Evolutionary conservation across 768 basidiomycete species (phyloP).

Genomic region (Lactarius psammicola): DNA sequence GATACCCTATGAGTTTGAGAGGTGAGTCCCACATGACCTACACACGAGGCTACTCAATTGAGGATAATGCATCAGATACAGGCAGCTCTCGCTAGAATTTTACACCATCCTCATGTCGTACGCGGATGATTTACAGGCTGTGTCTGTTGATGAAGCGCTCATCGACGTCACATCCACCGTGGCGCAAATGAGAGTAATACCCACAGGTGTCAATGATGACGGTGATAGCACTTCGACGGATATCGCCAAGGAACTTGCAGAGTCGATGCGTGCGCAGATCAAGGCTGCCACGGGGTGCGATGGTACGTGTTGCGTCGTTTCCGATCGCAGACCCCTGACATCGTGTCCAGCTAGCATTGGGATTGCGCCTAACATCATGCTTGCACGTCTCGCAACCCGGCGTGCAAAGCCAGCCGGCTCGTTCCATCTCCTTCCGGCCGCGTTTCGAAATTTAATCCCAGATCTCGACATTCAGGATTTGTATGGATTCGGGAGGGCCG

Average conservation of each 20-base stretch:
- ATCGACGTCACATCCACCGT: conserved; percentile 78
- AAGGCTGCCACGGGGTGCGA: conserved; percentile 80
- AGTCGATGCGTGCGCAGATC: conserved; percentile 76
- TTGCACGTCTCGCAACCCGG: conserved; percentile 89
- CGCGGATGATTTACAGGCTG: conserved; percentile 90
- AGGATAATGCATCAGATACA: conserved; percentile 59
- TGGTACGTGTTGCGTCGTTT: conserved; percentile 45
- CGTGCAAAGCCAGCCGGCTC: conserved; percentile 89
- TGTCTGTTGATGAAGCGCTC: conserved; percentile 94
- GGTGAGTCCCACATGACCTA: conserved; percentile 41
- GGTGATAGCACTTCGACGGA: conserved; percentile 40
- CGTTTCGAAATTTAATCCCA: conserved; percentile 54
- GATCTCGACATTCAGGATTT: conserved; percentile 76
- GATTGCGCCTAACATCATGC: conserved; percentile 85
- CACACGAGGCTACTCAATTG: not conserved
- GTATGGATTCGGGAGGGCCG: conserved; percentile 81
- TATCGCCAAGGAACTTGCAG: conserved; percentile 74
- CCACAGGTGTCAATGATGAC: conserved; percentile 33
- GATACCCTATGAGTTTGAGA: conserved; percentile 93
- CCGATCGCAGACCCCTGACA: conserved; percentile 11
- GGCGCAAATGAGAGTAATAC: conserved; percentile 36
- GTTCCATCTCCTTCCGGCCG: conserved; percentile 63
- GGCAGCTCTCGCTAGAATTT: conserved; percentile 78
- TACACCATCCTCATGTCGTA: conserved; percentile 90
- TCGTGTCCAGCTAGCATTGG: conserved; percentile 77